A percentile compares a stretch with the other conserved stretches of the same genome.
Evolutionary conservation across 106 monocot species (phyloP).

Genomic region (Allium fistulosum): DNA sequence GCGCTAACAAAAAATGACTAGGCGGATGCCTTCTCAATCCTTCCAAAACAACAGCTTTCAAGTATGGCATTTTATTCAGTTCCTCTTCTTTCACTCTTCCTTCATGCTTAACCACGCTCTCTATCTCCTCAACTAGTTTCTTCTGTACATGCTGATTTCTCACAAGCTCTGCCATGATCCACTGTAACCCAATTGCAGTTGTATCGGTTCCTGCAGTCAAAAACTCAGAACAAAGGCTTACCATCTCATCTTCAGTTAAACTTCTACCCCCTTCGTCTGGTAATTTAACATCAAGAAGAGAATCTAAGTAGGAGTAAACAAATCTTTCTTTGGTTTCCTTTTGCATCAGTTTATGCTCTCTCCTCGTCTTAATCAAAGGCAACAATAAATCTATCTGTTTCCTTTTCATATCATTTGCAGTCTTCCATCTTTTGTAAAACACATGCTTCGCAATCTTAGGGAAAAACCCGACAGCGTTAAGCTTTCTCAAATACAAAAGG

Average conservation of each 20-base stretch:
- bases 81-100: slow-evolving; percentile 5
- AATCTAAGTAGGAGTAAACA: slow-evolving; percentile 23
- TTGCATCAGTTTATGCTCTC: slow-evolving; percentile 1
- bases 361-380: slow-evolving; percentile 1
- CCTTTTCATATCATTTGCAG: neutral
- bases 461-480: neutral
- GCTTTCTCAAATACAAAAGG: neutral
- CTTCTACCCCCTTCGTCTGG: slow-evolving; percentile 17
- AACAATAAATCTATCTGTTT: slow-evolving; percentile 1
- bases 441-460: neutral
- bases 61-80: slow-evolving; percentile 19
- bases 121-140: slow-evolving; percentile 23
- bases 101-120: neutral
- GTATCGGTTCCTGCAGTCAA: slow-evolving; percentile 38
- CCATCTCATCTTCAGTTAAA: slow-evolving; percentile 28
- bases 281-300: slow-evolving; percentile 22
- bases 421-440: neutral
- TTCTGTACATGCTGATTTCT: slow-evolving; percentile 16
- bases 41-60: slow-evolving; percentile 35
- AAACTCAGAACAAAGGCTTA: slow-evolving; percentile 36
- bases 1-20: slow-evolving; percentile 25
- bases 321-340: slow-evolving; percentile 2
- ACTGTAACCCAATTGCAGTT: slow-evolving; percentile 23
- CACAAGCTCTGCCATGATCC: slow-evolving; percentile 47
- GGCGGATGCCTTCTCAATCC: slow-evolving; percentile 28